phyloP scores from a whole-genome alignment of 306 rosid genomes.

The Dryas octopetala region DNA sequence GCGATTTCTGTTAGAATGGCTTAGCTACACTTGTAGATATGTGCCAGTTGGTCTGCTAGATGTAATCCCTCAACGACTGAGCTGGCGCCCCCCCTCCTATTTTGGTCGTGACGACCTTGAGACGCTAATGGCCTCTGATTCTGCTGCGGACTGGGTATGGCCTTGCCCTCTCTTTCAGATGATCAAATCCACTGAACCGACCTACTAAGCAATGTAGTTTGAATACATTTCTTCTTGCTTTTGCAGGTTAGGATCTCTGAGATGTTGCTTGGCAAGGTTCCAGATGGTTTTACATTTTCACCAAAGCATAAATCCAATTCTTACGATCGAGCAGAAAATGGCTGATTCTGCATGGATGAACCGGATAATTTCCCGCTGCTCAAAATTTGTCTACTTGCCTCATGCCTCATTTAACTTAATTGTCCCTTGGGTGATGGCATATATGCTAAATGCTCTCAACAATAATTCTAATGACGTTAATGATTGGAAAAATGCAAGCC shows the following conservation, averaged over 20 bases:
- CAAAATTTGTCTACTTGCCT: not conserved
- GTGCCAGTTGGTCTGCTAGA: conserved; percentile 88
- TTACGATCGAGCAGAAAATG: conserved; percentile 88
- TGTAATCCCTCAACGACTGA: conserved; percentile 71
- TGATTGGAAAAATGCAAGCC: not conserved
- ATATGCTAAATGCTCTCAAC: not conserved
- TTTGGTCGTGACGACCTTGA: conserved; percentile 85
- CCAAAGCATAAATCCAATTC: conserved; percentile 95
- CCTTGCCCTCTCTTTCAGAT: conserved; percentile 15
- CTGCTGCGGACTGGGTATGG: conserved; percentile 95
- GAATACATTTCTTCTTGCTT: not conserved
- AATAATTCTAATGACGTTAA: not conserved
- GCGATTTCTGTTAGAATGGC: conserved; percentile 91
- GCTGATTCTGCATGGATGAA: conserved; percentile 32
- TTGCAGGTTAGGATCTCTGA: conserved; percentile 81
- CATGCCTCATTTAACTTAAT: not conserved
- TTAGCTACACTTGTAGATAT: conserved; percentile 84
- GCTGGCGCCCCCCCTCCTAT: conserved; percentile 85
- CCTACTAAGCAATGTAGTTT: not conserved
- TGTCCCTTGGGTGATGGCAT: not conserved
- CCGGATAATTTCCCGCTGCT: not conserved
- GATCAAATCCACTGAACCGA: not conserved
- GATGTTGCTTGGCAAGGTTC: conserved; percentile 92
- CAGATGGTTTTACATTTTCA: conserved; percentile 69
- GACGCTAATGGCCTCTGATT: conserved; percentile 92